Percentiles rank a stretch among this genome's conserved stretches.
These are phyloP conservation scores for Scedosporium aurantiacum DNA, from an alignment of 2,329 filamentous ascomycete genomes.

Conservation along the genomic window DNA sequence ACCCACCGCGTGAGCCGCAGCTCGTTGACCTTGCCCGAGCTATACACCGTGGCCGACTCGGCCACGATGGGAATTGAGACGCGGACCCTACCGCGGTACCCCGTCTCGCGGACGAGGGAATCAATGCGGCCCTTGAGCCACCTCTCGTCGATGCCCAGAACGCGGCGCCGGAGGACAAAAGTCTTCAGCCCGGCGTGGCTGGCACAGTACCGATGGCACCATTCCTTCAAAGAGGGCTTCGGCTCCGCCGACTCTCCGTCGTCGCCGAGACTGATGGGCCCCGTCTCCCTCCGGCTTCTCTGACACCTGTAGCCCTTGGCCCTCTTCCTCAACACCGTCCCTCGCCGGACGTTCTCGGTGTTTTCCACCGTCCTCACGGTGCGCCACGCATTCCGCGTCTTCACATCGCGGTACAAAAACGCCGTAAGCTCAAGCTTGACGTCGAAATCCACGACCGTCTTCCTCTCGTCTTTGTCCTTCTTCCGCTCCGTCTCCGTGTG, in stretches of 20 bases:
- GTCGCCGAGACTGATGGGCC: constrained; percentile 12
- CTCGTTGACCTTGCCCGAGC: constrained; percentile 46
- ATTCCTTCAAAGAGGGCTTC: constrained; percentile 28
- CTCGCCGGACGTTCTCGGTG: constrained; percentile 51
- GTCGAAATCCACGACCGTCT: constrained; percentile 46
- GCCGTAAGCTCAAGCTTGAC: constrained; percentile 47
- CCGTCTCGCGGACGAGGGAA: constrained; percentile 48
- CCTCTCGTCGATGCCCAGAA: constrained; percentile 51
- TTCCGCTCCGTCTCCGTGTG: constrained; percentile 35
- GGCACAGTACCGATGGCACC: constrained; percentile 59
- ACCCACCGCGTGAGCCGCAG: constrained; percentile 57
- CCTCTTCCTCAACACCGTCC: constrained; percentile 43
- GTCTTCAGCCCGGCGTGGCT: constrained; percentile 45
- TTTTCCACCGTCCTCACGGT: constrained; percentile 42
- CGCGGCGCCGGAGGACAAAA: constrained; percentile 38
- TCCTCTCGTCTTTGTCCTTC: constrained; percentile 33
- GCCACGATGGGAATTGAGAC: constrained; percentile 51
- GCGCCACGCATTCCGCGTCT: constrained; percentile 27
- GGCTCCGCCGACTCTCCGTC: constrained; percentile 30
- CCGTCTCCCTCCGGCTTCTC: constrained; percentile 11
- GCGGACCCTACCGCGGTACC: constrained; percentile 52
- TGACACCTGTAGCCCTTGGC: constrained; percentile 31
- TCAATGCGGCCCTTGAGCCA: constrained; percentile 40
- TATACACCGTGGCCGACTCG: constrained; percentile 50
- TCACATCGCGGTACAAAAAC: constrained; percentile 38